Conservation (phyloP, 192 early-diverging fungal species). For the Gamsiella multidivaricata region DNA sequence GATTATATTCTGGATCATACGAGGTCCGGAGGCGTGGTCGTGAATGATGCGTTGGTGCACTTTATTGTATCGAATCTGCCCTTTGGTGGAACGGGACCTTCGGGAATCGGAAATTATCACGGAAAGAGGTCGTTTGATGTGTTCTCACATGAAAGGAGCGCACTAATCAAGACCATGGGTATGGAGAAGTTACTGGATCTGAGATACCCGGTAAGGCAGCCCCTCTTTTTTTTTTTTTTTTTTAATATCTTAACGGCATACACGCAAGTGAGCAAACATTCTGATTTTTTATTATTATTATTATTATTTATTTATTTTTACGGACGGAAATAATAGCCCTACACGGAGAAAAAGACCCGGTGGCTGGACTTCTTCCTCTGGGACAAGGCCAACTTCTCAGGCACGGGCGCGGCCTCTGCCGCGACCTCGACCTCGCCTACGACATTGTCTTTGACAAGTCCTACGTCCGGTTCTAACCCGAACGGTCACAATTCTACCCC, state of each 20-base stretch:
- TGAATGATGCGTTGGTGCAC: conserved; percentile 88
- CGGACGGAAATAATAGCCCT: conserved; percentile 41
- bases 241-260: too few species aligned
- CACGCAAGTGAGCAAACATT: too few species aligned
- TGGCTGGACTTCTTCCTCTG: conserved; percentile 53
- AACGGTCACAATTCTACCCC: conserved; percentile 25
- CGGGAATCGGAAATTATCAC: conserved; percentile 90
- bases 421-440: too few species aligned
- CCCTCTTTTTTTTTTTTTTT: neutral
- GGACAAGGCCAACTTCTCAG: conserved; percentile 44
- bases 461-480: conserved; percentile 8
- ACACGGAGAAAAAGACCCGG: conserved; percentile 53
- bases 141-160: conserved; percentile 81
- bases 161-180: conserved; percentile 60
- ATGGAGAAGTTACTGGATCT: conserved; percentile 50
- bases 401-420: neutral
- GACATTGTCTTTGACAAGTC: too few species aligned
- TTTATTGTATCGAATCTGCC: conserved; percentile 70
- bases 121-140: conserved; percentile 82
- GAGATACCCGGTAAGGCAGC: conserved; percentile 44
- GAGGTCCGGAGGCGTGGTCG: conserved; percentile 78
- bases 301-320: neutral
- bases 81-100: conserved; percentile 89
- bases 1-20: conserved; percentile 75
- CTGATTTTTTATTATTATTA: neutral